Evolutionary conservation across 345 rosid genomes (phyloP).

Genomic region (Triadica sebifera): DNA sequence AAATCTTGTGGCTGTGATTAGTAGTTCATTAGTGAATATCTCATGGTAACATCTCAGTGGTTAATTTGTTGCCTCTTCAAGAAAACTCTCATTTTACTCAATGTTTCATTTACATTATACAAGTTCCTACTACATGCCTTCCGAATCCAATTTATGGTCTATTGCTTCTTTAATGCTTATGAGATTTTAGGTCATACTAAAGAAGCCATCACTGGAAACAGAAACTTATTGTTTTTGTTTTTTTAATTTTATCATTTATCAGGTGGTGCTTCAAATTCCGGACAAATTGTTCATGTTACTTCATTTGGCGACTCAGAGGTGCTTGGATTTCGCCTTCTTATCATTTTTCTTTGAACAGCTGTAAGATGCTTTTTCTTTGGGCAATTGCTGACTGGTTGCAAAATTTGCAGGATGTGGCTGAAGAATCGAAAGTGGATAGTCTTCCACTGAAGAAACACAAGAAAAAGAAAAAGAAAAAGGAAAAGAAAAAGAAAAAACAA

Average conservation of each 20-base stretch:
- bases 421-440: conserved; percentile 2
- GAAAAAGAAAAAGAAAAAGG: conserved; percentile 13
- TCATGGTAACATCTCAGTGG: background rate
- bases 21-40: background rate
- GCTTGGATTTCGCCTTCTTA: background rate
- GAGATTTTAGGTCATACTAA: background rate
- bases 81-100: background rate
- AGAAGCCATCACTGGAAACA: background rate
- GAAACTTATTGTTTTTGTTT: conserved; percentile 2
- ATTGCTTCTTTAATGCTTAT: background rate
- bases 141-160: background rate
- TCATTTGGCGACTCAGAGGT: conserved; percentile 56
- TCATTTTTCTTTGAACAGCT: background rate
- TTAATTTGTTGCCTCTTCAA: background rate
- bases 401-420: conserved; percentile 16
- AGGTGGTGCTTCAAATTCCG: conserved; percentile 65
- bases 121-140: background rate
- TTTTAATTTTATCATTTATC: conserved; percentile 17
- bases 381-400: background rate
- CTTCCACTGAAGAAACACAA: conserved; percentile 12
- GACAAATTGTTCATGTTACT: conserved; percentile 56
- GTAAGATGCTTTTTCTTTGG: background rate
- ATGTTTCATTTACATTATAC: background rate
- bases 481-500: conserved; percentile 10
- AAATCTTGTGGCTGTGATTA: background rate